These are phyloP conservation scores for Adenanthera pavonina DNA, from an alignment of 306 rosid genomes.

Conservation along the genomic window DNA sequence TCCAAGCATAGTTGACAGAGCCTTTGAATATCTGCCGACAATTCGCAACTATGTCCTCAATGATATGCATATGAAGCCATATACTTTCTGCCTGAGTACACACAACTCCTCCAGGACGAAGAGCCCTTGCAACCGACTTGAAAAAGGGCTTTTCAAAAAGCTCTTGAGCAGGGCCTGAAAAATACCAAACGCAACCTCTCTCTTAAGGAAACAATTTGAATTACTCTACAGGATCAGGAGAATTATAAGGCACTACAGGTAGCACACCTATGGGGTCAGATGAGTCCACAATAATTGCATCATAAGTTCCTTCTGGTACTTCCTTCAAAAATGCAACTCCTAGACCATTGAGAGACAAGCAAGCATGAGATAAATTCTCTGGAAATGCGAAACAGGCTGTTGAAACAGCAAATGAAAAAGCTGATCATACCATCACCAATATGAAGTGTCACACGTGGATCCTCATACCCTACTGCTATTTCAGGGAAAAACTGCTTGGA, in stretches of 20 bases:
- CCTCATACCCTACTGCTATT: slow-evolving; percentile 80
- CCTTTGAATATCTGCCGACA: slow-evolving; percentile 89
- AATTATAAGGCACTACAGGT: not conserved
- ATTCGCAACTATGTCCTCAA: slow-evolving; percentile 81
- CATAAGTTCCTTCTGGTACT: slow-evolving; percentile 87
- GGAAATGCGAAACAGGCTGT: not conserved
- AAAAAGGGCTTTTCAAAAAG: slow-evolving; percentile 97
- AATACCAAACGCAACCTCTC: slow-evolving; percentile 33
- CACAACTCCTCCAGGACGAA: slow-evolving; percentile 96
- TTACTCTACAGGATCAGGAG: slow-evolving; percentile 6
- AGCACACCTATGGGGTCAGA: slow-evolving; percentile 94
- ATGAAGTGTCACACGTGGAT: slow-evolving; percentile 87
- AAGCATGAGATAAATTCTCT: slow-evolving; percentile 30
- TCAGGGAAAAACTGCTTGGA: slow-evolving; percentile 87
- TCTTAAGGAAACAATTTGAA: slow-evolving; percentile 19
- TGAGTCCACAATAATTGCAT: slow-evolving; percentile 96
- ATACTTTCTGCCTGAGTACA: slow-evolving; percentile 99
- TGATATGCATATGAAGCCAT: slow-evolving; percentile 99
- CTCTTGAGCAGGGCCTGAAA: slow-evolving; percentile 96
- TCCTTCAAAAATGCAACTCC: slow-evolving; percentile 95
- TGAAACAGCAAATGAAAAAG: slow-evolving; percentile 6
- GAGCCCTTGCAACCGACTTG: slow-evolving; percentile 77
- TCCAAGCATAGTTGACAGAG: slow-evolving; percentile 99
- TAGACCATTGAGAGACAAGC: slow-evolving; percentile 46
- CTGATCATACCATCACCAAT: slow-evolving; percentile 83